Evolutionary conservation across 2,329 filamentous ascomycete genomes (phyloP).

Genomic region (Pseudonectria buxi): DNA sequence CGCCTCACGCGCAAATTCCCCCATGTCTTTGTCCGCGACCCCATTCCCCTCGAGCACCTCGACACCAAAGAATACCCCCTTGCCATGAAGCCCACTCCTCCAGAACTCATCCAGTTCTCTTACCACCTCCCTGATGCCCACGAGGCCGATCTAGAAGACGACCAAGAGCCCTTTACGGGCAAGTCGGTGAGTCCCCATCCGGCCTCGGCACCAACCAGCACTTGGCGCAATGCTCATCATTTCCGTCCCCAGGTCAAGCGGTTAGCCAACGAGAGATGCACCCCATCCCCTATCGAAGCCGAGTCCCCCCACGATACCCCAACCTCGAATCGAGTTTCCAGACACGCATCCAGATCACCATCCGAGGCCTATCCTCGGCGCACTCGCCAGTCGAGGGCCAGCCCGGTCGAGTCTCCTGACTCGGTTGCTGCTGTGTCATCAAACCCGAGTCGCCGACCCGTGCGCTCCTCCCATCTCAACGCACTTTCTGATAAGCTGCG

Average conservation of each 20-base stretch:
- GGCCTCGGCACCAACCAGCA: neutral
- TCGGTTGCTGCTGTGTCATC: constrained; percentile 12
- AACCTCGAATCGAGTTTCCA: constrained; percentile 20
- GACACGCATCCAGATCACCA: constrained; percentile 28
- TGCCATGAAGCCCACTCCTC: constrained; percentile 73
- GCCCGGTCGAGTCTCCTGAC: constrained; percentile 25
- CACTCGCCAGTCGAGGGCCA: constrained; percentile 23
- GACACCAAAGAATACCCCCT: constrained; percentile 89
- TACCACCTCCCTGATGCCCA: constrained; percentile 51
- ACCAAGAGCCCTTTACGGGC: constrained; percentile 9
- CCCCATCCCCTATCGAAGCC: constrained; percentile 20
- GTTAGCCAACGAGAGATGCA: constrained; percentile 15
- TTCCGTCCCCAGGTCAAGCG: constrained; percentile 12
- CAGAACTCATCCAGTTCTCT: constrained; percentile 67
- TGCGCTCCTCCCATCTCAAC: constrained; percentile 23
- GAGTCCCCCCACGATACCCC: constrained; percentile 23
- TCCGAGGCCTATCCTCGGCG: constrained; percentile 27
- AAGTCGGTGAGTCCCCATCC: constrained; percentile 15
- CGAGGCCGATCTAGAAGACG: constrained; percentile 21
- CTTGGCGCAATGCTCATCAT: constrained; percentile 1
- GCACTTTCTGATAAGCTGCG: constrained; percentile 30
- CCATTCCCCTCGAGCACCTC: constrained; percentile 62
- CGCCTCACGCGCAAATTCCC: constrained; percentile 81
- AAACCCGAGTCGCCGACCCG: constrained; percentile 18
- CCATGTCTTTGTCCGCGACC: constrained; percentile 71